Conservation (phyloP, 768 basidiomycete genomes). For the Sistotremastrum suecicum region DNA sequence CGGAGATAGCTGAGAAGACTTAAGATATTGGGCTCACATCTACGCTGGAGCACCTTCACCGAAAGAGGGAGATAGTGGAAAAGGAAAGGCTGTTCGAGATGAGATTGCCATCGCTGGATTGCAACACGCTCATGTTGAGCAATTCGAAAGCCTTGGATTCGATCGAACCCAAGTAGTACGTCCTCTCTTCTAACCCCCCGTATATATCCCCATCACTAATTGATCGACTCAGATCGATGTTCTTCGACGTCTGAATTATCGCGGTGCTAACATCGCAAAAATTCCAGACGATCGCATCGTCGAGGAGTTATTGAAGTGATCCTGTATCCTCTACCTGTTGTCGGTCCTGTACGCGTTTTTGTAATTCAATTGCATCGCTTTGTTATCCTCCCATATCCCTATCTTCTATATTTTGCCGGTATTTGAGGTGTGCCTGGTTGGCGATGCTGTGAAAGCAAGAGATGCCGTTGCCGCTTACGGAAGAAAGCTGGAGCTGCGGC, state of each 20-base stretch:
- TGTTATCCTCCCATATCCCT: no score
- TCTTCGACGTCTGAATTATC: slow-evolving; percentile 78
- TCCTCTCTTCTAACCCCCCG: slow-evolving; percentile 11
- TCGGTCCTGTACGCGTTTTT: no score
- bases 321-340: no score
- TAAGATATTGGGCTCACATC: slow-evolving; percentile 73
- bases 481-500: no score
- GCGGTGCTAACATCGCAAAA: slow-evolving; percentile 65
- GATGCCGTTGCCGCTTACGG: no score
- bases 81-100: slow-evolving; percentile 18
- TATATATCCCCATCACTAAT: not conserved
- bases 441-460: no score
- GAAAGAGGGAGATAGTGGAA: slow-evolving; percentile 23
- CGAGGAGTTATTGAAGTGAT: slow-evolving; percentile 66
- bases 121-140: slow-evolving; percentile 68
- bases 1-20: no score
- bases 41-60: slow-evolving; percentile 67
- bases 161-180: slow-evolving; percentile 73
- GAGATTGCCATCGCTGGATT: slow-evolving; percentile 65
- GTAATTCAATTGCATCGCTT: no score
- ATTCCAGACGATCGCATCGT: slow-evolving; percentile 75
- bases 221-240: slow-evolving; percentile 54
- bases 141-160: slow-evolving; percentile 77
- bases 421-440: no score
- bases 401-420: no score